Evolutionary conservation across 768 basidiomycete genomes (phyloP).

Genomic region (Tephrocybe sp.): DNA sequence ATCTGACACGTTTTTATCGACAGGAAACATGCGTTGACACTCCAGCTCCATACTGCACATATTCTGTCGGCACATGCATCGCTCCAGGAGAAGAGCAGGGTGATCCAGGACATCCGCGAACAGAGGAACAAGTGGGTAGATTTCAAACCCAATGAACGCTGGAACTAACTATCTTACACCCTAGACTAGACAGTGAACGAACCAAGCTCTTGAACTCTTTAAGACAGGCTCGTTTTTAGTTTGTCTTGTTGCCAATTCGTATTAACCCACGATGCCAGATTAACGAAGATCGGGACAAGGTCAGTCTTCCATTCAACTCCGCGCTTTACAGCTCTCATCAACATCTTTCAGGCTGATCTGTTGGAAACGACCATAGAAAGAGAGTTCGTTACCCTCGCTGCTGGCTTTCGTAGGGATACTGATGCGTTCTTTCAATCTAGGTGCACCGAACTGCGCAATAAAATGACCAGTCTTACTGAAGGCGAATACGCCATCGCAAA

Average conservation of each 20-base stretch:
- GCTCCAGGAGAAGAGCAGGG: constrained; percentile 72
- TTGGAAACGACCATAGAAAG: constrained; percentile 63
- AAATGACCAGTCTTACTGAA: constrained; percentile 66
- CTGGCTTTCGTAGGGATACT: constrained; percentile 1
- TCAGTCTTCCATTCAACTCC: constrained; percentile 14
- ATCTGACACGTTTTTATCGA: constrained; percentile 5
- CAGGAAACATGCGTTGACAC: constrained; percentile 80
- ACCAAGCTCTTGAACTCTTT: constrained; percentile 63
- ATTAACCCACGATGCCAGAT: constrained; percentile 39
- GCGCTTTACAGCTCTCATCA: constrained; percentile 6
- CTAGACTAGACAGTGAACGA: constrained; percentile 77
- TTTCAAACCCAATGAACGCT: background rate
- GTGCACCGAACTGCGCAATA: constrained; percentile 61
- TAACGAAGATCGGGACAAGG: constrained; percentile 81
- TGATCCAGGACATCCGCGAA: constrained; percentile 78
- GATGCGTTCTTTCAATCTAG: constrained; percentile 31
- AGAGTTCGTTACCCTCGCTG: constrained; percentile 48
- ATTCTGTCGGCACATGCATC: constrained; percentile 81
- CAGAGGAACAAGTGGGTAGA: constrained; percentile 76
- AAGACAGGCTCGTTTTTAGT: constrained; percentile 47
- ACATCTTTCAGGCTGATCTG: constrained; percentile 52
- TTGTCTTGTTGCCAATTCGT: constrained; percentile 1
- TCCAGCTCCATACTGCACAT: constrained; percentile 85
- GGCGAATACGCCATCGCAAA: constrained; percentile 77
- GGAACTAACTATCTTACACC: background rate